Base-by-base conservation (phyloP, 2,329 filamentous ascomycete genomes). In the Verticillium alfalfae region DNA sequence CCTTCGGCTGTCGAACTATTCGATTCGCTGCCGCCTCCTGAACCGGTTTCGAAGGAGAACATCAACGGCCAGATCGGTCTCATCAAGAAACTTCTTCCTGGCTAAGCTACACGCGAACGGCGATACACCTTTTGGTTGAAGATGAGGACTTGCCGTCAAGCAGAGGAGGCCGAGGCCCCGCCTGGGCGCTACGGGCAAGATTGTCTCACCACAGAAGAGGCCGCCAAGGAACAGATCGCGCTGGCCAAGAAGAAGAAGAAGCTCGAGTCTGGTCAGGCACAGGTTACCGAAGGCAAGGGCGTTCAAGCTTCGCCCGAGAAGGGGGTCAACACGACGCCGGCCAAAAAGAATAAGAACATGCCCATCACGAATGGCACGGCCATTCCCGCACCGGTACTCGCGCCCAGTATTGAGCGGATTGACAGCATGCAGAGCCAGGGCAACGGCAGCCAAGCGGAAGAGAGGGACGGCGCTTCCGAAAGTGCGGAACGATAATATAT, bases 91-190 rank as follows among this genome's bases (percentile, higher is more conserved):
- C 70, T 99, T 96, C 83, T 97, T 98, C 80, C 86, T 92, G 63
- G 88, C 88, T 68, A 97, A 96, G 75, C 80, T 99, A 62, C 91
- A 92, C 69, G 89, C 91, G 61, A 95, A 93, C 73, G 85, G 86
- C 72, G 88, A 67, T 39, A 57, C 63, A 13, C 88, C 92, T 54
- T 54, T 83, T 99, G 66, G 81, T 96, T 59, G 95, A 99, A 78
- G 95, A 99, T 76, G 92, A 98, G 71, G 94, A 99, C 68, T 80
- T 99, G 31, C 95, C 16, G 86, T 89, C 61, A 99, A 99, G 77
- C 95, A 99, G 77, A 84, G 92, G 79, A 89, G 79, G 77, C 92
- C 78, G 31, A 81, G 84, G n/a, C 84, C 86, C n/a, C 80, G 84
- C 37, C 81, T 86, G 31, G 84, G 84, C 38, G 84, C 86, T 22